phyloP scores from a whole-genome alignment of 345 rosid genomes.

The Leavenworthia alabamica region DNA sequence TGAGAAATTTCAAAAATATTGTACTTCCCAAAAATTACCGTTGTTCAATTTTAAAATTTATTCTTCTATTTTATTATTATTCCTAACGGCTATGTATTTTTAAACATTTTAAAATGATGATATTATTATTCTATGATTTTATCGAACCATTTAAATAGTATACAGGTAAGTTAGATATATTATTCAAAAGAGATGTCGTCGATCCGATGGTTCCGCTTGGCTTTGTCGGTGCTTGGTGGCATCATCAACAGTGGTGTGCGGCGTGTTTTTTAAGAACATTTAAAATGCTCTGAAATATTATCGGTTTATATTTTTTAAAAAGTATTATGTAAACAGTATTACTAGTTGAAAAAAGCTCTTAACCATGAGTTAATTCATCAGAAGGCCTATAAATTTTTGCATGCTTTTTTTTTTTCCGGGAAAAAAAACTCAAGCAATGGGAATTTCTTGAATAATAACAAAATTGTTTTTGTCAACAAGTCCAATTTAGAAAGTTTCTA shows the following conservation, averaged over 20 bases:
- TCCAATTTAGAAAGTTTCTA: no score
- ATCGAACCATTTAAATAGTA: background rate
- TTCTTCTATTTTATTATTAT: background rate
- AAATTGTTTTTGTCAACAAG: no score
- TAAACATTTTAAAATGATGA: background rate
- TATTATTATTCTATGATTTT: background rate
- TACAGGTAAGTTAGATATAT: background rate
- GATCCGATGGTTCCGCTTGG: background rate
- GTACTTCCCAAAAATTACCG: background rate
- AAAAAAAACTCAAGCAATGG: no score
- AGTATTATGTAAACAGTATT: background rate
- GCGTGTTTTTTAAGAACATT: background rate
- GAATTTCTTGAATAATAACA: no score
- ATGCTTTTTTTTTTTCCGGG: no score
- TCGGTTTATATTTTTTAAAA: no score
- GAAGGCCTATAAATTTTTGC: background rate
- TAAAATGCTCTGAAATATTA: no score
- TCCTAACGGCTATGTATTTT: background rate
- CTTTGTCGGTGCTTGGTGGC: constrained; percentile 4
- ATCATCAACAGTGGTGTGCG: constrained; percentile 13
- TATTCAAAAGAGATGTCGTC: background rate
- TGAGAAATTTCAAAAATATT: no score
- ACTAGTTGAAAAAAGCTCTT: no score
- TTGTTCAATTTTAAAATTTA: no score
- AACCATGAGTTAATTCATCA: background rate